Percentiles rank a stretch among this genome's conserved stretches.
Conservation (phyloP, 106 monocot species). For the Xerophyta viscosa region DNA sequence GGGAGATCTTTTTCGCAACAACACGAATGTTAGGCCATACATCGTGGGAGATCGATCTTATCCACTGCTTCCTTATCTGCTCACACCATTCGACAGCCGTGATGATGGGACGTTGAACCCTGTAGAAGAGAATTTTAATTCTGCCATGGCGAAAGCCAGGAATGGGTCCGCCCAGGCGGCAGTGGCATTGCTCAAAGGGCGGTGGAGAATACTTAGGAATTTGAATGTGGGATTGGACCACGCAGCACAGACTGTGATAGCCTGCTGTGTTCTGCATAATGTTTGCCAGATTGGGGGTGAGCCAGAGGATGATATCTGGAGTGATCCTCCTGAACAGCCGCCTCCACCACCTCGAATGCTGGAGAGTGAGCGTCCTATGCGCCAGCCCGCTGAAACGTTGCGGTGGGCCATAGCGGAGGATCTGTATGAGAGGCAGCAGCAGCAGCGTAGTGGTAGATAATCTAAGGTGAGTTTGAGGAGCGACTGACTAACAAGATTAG, state of each 20-base stretch:
- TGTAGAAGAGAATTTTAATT: slow-evolving; percentile 11
- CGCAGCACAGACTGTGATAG: slow-evolving; percentile 23
- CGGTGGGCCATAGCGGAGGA: background rate
- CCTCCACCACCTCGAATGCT: background rate
- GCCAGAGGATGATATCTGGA: background rate
- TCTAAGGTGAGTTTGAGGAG: background rate
- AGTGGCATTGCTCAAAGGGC: slow-evolving; percentile 19
- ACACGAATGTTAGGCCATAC: slow-evolving; percentile 6
- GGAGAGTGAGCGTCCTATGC: background rate
- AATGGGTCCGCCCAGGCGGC: slow-evolving; percentile 17
- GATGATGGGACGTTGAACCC: background rate
- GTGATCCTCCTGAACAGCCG: background rate
- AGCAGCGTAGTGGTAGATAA: background rate
- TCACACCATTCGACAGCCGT: slow-evolving; percentile 13
- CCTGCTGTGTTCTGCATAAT: slow-evolving; percentile 27
- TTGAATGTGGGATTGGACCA: slow-evolving; percentile 19
- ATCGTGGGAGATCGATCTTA: slow-evolving; percentile 13
- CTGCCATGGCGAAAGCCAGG: slow-evolving; percentile 7
- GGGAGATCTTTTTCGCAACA: slow-evolving; percentile 11
- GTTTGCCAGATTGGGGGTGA: background rate
- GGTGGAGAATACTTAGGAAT: slow-evolving; percentile 25
- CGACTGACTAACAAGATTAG: too few species aligned
- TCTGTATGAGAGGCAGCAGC: background rate
- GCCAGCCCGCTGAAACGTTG: background rate
- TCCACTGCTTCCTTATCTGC: slow-evolving; percentile 15